These are phyloP conservation scores for Abelmoschus esculentus DNA, from an alignment of 345 rosid genomes.

Conservation along the genomic window DNA sequence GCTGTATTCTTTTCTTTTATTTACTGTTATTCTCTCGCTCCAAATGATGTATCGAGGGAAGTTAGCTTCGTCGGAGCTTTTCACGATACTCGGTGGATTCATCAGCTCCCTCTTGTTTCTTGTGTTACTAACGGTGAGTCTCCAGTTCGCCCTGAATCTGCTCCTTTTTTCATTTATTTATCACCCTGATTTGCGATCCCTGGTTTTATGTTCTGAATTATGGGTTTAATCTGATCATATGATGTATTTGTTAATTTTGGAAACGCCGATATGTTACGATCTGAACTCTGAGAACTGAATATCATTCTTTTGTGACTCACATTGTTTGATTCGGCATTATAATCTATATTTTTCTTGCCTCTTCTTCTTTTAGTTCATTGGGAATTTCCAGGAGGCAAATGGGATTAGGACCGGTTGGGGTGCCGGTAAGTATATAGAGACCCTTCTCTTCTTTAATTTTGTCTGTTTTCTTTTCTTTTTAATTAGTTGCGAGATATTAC, in stretches of 20 bases:
- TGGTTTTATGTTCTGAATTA: neutral
- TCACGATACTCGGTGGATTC: conserved; percentile 84
- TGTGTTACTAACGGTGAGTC: conserved; percentile 56
- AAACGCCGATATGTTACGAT: neutral
- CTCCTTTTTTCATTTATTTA: neutral
- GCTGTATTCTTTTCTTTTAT: conserved; percentile 53
- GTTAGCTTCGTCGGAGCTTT: conserved; percentile 69
- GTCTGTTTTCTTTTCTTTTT: neutral
- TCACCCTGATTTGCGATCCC: neutral
- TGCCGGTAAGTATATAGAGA: conserved; percentile 42
- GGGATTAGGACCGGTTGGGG: conserved; percentile 89
- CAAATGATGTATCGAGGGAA: conserved; percentile 67
- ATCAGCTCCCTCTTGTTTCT: conserved; percentile 75
- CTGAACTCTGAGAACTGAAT: neutral
- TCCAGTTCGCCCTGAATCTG: neutral
- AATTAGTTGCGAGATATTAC: neutral
- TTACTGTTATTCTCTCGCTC: conserved; percentile 59
- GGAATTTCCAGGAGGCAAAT: conserved; percentile 72
- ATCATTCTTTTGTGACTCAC: neutral
- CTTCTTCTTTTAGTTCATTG: conserved; percentile 59
- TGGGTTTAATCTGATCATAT: neutral
- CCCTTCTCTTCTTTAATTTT: neutral
- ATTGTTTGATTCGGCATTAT: neutral
- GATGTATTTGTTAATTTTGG: neutral
- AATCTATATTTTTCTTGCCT: neutral